Base-by-base conservation (phyloP, 352 stramenopile species). In the Plasmopara viticola region DNA sequence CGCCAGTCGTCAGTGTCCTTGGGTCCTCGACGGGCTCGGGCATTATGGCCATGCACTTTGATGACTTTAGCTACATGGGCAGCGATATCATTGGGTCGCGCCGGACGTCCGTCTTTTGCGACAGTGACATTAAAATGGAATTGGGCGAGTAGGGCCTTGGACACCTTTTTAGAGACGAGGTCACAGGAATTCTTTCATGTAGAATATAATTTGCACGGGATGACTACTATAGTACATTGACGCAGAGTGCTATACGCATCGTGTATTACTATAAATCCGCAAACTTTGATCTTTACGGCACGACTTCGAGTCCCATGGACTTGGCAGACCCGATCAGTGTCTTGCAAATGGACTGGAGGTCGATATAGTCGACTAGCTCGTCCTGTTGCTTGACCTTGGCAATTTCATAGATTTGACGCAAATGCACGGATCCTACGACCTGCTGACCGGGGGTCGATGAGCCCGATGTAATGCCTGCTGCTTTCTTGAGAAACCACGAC, bases 331-430 rank as follows among this genome's bases (percentile, higher is more conserved):
- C 93, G 51, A 97, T 87, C 31, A 98, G 84, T 57, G 77, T 97
- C 72, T 92, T 91, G 64, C 86, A 97, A 58, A 98, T 86, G 31
- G 78, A 87, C 68, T 87, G 56, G 35, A 98, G 72, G 9, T 94
- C 84, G 48, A 97, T 90, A 72, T 96, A 93, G 68, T 90, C 85
- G 45, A 97, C 76, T 66, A 96, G 82, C 15, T 97, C 76, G 72
- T 98, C 95, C 60, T 87, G 73, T 62, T 98, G 86, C 78, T 99
- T 99, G 46, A 98, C 79, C 70, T 97, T 94, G 33, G 95, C 96
- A 72, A 99, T 99, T 72, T 99, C 92, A 74, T 98, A 98, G 45
- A 99, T 92, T 52, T 96, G 86, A 67, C 97, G 95, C 18, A 97
- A 68, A 45, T 86, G 84, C 31, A 98, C 93, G 34, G 79, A 86